Conservation (phyloP, 495 filamentous ascomycete genomes). For the Copromyces sp. region DNA sequence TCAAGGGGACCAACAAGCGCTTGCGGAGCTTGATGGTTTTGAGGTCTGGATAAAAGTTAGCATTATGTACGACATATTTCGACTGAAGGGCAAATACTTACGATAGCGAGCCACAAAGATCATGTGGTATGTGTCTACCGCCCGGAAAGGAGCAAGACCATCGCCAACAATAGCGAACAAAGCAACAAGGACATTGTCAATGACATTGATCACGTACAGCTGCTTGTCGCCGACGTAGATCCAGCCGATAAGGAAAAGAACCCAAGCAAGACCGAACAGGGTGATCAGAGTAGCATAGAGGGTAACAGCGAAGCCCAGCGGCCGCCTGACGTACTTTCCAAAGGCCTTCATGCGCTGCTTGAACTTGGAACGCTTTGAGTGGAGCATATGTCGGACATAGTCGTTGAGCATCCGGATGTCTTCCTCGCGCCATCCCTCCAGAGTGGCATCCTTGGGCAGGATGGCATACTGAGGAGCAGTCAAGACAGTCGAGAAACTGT, state of each 20-base stretch:
- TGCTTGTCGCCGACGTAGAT: constrained; percentile 68
- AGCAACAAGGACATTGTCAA: constrained; percentile 67
- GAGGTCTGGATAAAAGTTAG: constrained; percentile 36
- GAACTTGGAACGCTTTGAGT: constrained; percentile 65
- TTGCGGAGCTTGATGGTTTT: constrained; percentile 61
- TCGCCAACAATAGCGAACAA: constrained; percentile 71
- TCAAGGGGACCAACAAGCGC: constrained; percentile 51
- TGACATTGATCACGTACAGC: constrained; percentile 59
- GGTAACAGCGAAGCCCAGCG: constrained; percentile 66
- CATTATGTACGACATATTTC: background rate
- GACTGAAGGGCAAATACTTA: background rate
- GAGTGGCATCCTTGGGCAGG: constrained; percentile 50
- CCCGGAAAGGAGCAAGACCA: constrained; percentile 64
- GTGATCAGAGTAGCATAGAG: constrained; percentile 75
- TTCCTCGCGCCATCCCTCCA: constrained; percentile 58
- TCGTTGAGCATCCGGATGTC: constrained; percentile 68
- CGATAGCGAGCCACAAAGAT: constrained; percentile 49
- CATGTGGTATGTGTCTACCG: constrained; percentile 77
- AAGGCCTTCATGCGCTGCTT: constrained; percentile 68
- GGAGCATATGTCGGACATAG: constrained; percentile 71
- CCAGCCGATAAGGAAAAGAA: constrained; percentile 78
- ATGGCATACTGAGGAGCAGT: constrained; percentile 44
- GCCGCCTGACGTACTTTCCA: constrained; percentile 58
- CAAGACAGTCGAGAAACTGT: constrained; percentile 36
- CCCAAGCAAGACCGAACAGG: constrained; percentile 71